Conservation (phyloP, 441 rosid species). For the Erodium chrysanthum region DNA sequence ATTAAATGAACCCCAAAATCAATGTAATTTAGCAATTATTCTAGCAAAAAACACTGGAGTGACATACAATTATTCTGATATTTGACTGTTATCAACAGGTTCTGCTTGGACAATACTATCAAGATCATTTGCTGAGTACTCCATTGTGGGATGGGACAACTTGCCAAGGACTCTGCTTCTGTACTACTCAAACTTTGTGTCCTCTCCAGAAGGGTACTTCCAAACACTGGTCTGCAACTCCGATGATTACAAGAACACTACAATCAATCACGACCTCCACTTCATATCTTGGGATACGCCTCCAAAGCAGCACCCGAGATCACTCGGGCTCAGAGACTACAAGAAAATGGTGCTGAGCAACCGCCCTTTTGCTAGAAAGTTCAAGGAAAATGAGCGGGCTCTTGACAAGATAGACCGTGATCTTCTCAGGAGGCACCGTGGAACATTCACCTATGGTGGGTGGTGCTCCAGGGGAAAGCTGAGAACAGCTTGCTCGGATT, state of each 20-base stretch:
- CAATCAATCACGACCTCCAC: slow-evolving; percentile 74
- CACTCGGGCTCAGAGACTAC: slow-evolving; percentile 47
- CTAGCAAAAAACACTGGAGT: neutral
- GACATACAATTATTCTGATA: neutral
- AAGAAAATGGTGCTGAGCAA: slow-evolving; percentile 54
- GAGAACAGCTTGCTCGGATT: slow-evolving; percentile 22
- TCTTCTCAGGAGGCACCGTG: slow-evolving; percentile 37
- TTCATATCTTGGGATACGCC: slow-evolving; percentile 83
- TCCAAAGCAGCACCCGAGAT: slow-evolving; percentile 79
- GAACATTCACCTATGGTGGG: slow-evolving; percentile 34
- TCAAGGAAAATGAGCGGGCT: slow-evolving; percentile 55
- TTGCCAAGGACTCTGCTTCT: slow-evolving; percentile 80
- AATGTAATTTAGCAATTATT: too few relatives aligned
- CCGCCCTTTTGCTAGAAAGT: slow-evolving; percentile 85
- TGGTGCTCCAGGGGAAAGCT: slow-evolving; percentile 39
- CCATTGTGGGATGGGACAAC: slow-evolving; percentile 80
- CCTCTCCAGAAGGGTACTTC: slow-evolving; percentile 85
- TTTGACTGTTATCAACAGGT: slow-evolving; percentile 30
- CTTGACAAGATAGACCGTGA: slow-evolving; percentile 64
- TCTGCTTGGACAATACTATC: slow-evolving; percentile 87
- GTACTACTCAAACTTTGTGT: slow-evolving; percentile 75
- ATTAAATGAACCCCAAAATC: too few relatives aligned
- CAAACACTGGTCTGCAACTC: slow-evolving; percentile 92
- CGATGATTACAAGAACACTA: slow-evolving; percentile 60
- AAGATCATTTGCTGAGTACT: slow-evolving; percentile 68